Base-by-base conservation (phyloP, 768 basidiomycete genomes). In the Hortiboletus campestris region DNA sequence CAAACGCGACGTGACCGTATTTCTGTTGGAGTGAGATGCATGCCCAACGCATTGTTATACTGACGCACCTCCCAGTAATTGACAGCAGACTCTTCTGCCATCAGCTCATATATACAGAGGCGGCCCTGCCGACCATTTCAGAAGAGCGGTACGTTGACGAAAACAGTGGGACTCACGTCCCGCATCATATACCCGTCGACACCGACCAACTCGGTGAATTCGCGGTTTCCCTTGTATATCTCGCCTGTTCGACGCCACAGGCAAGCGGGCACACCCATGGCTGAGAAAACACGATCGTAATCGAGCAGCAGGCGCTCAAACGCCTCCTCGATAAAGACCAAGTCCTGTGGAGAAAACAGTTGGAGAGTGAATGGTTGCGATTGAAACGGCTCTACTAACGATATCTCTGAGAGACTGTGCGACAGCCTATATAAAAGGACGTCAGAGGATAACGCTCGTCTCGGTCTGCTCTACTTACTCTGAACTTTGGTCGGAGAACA, bases 161-260 rank as follows among this genome's bases (percentile, higher is more conserved):
- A 38, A 19, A 25, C 4, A 16, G 1, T 11, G 16, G 29, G n/a
- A 74, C 84, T 63, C 63, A 88, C 89, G 56, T 94, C 93, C n/a
- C 90, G 85, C 74, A 96, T 80, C 82, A 90, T 87, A 57, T 84
- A 84, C 38, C 91, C 89, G 54, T 94, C 91, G 31, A 97, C 80
- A 20, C 94, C 88, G 32, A 97, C 83, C 9, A 98, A 77, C 65
- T 93, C 91, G 7, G 93, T 87, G 69, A 99, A 98, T 73, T 96
- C 94, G 52, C 92, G 83, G 68, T 99, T 99, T 42, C 89, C 95
- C 72, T 98, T 98, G 79, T 98, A 98, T 59, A 98, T 98, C 75
- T 98, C 95, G 34, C 96, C 96, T 3, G 96, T 99, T 46, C 96
- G 78, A 28, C 95, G 80, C 96, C 96, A 98, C 7, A 98, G 80